A percentile compares a stretch with the other conserved stretches of the same genome.
These are phyloP conservation scores for Rhizopus sp. DNA, from an alignment of 371 early-diverging fungal species.

Conservation along the genomic window DNA sequence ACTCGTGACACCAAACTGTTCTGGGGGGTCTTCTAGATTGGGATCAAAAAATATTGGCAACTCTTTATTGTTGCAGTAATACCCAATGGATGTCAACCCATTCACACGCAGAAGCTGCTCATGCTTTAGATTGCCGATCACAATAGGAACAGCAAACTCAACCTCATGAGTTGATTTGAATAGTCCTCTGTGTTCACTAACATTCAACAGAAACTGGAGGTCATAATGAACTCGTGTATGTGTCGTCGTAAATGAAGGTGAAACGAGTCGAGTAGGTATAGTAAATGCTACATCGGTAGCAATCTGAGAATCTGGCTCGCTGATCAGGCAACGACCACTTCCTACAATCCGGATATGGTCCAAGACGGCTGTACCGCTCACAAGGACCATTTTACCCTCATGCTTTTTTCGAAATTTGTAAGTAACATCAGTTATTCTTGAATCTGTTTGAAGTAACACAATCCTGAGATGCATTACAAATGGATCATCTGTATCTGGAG, in stretches of 20 bases:
- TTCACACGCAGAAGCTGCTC: constrained; percentile 45
- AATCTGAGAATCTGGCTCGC: constrained; percentile 4
- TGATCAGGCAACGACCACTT: constrained; percentile 26
- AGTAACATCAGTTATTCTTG: constrained; percentile 25
- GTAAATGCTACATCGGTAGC: constrained; percentile 33
- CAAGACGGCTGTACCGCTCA: constrained; percentile 46
- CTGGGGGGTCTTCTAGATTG: constrained; percentile 42
- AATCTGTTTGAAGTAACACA: constrained; percentile 28
- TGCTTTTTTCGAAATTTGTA: constrained; percentile 51
- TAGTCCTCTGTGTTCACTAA: constrained; percentile 34
- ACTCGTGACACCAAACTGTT: constrained; percentile 11
- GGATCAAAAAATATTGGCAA: constrained; percentile 47
- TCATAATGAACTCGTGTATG: constrained; percentile 51
- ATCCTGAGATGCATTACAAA: constrained; percentile 44
- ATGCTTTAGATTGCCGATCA: constrained; percentile 45
- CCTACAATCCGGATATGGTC: constrained; percentile 35
- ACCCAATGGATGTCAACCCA: constrained; percentile 34
- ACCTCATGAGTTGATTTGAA: constrained; percentile 30
- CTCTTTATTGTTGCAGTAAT: constrained; percentile 34
- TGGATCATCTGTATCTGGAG: constrained; percentile 34
- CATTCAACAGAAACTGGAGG: constrained; percentile 25
- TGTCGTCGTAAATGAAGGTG: constrained; percentile 43
- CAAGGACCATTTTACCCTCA: constrained; percentile 48
- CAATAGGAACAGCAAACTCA: constrained; percentile 46
- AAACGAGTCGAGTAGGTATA: constrained; percentile 49